Evolutionary conservation across 2,329 filamentous ascomycete species (phyloP).

Genomic region (Cladosporium velox): DNA sequence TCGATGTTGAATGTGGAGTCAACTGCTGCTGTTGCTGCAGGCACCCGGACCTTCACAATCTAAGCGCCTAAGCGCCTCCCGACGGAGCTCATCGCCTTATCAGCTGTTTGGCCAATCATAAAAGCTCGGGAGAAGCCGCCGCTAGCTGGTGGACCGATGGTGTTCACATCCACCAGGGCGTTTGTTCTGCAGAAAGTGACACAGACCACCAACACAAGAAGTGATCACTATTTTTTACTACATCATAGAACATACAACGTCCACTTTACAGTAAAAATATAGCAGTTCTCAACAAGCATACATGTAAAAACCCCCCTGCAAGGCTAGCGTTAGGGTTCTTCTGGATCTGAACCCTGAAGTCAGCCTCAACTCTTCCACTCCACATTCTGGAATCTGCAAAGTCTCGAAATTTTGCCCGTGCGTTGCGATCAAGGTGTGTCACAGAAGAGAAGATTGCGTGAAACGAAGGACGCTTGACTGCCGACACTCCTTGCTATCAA

Average conservation of each 20-base stretch:
- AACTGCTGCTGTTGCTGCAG: neutral
- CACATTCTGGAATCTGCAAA: slow-evolving; percentile 10
- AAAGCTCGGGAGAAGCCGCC: too few relatives aligned
- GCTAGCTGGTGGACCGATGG: too few relatives aligned
- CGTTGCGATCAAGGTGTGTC: slow-evolving; percentile 13
- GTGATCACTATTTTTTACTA: neutral
- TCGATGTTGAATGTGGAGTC: neutral
- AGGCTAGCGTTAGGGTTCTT: slow-evolving; percentile 3
- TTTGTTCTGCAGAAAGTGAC: neutral
- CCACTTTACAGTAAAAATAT: neutral
- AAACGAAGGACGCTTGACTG: neutral
- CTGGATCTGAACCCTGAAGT: neutral
- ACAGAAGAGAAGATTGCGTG: neutral
- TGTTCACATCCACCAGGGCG: neutral
- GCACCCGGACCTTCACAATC: neutral
- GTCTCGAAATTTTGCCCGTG: slow-evolving; percentile 13
- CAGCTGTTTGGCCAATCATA: neutral
- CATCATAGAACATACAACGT: neutral
- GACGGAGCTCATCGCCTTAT: neutral
- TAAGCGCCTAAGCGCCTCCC: too few relatives aligned
- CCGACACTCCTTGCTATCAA: neutral
- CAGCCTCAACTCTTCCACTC: neutral
- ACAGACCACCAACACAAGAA: neutral
- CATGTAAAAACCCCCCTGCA: too few relatives aligned
- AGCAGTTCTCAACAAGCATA: neutral